These are phyloP conservation scores for Cytospora schulzeri DNA, from an alignment of 2,329 filamentous ascomycete species.

Conservation along the genomic window DNA sequence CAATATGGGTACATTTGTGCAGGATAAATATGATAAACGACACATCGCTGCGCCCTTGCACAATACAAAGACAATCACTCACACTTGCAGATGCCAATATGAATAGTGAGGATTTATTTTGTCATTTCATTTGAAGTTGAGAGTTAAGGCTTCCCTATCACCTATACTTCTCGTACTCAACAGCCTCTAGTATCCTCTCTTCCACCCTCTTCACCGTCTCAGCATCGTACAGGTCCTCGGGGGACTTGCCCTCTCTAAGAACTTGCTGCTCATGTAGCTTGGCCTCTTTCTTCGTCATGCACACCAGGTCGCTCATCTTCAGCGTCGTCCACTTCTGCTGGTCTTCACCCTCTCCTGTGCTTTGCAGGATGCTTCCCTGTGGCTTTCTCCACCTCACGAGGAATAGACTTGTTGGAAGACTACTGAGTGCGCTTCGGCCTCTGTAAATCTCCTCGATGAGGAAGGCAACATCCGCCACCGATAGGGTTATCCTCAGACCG, in stretches of 20 bases:
- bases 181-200: conserved; percentile 67
- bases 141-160: conserved; percentile 30
- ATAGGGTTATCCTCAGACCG: conserved; percentile 80
- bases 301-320: conserved; percentile 71
- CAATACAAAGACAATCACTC: background rate
- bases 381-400: conserved; percentile 81
- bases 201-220: conserved; percentile 70
- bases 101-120: background rate
- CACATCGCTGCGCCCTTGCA: background rate
- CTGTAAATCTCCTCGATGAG: conserved; percentile 86
- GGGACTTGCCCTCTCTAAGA: conserved; percentile 65
- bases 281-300: conserved; percentile 92
- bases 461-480: conserved; percentile 80
- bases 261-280: conserved; percentile 77
- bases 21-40: background rate
- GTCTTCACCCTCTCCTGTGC: conserved; percentile 65
- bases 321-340: conserved; percentile 78
- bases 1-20: background rate
- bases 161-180: conserved; percentile 58
- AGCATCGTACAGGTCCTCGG: conserved; percentile 74
- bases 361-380: conserved; percentile 55
- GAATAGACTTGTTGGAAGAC: conserved; percentile 75
- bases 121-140: background rate
- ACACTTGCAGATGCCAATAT: background rate
- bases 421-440: conserved; percentile 80